Evolutionary conservation across 2,329 filamentous ascomycete species (phyloP).

Genomic region (Cordyceps farinosa): DNA sequence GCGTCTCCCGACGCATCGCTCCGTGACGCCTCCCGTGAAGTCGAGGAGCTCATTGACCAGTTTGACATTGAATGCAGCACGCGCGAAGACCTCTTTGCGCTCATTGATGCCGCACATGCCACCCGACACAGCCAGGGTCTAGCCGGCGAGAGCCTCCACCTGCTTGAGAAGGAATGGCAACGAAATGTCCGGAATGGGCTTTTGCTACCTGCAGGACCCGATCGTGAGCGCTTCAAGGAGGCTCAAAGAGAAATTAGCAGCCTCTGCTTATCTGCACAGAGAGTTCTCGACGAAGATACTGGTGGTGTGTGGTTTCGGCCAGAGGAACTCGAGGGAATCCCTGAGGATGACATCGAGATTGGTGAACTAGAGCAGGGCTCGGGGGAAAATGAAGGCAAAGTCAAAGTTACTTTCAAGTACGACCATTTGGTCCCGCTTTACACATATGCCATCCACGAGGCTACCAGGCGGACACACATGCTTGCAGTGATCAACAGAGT

Average conservation of each 20-base stretch:
- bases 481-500: slow-evolving; percentile 77
- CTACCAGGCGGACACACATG: slow-evolving; percentile 65
- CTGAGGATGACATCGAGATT: slow-evolving; percentile 64
- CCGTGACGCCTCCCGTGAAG: slow-evolving; percentile 71
- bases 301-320: slow-evolving; percentile 73
- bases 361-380: slow-evolving; percentile 66
- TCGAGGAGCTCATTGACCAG: slow-evolving; percentile 71
- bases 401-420: slow-evolving; percentile 79
- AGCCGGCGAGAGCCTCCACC: slow-evolving; percentile 65
- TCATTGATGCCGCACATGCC: slow-evolving; percentile 57
- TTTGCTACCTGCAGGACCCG: slow-evolving; percentile 62
- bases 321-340: slow-evolving; percentile 71
- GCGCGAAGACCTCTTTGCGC: slow-evolving; percentile 74
- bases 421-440: slow-evolving; percentile 74
- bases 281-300: slow-evolving; percentile 78
- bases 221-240: slow-evolving; percentile 78
- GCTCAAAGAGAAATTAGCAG: slow-evolving; percentile 77
- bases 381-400: slow-evolving; percentile 67
- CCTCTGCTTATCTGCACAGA: slow-evolving; percentile 71
- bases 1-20: slow-evolving; percentile 68
- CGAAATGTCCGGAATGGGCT: slow-evolving; percentile 74
- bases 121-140: slow-evolving; percentile 50
- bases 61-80: slow-evolving; percentile 75
- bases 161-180: slow-evolving; percentile 75
- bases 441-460: slow-evolving; percentile 72